Percentiles rank a stretch among this genome's conserved stretches.
Evolutionary conservation across 2,329 filamentous ascomycete species (phyloP).

Genomic region (Coniella lustricola): DNA sequence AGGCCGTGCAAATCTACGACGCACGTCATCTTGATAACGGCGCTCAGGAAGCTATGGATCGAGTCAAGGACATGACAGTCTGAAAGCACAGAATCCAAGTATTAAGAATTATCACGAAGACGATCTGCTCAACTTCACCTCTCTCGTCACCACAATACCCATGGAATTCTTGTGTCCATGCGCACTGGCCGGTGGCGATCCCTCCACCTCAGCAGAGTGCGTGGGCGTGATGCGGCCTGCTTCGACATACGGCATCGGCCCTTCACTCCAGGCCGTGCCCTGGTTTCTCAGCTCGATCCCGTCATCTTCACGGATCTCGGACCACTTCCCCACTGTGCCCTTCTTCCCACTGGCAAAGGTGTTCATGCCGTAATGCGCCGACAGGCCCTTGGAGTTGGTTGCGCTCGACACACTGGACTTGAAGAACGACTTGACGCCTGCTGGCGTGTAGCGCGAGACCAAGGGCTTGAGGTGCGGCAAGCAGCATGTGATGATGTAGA

Average conservation of each 20-base stretch:
- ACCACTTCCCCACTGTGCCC: not conserved
- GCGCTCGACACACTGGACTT: not conserved
- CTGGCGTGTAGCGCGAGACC: conserved; percentile 16
- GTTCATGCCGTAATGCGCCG: conserved; percentile 3
- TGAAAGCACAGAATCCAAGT: too few species aligned
- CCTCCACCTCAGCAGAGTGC: not conserved
- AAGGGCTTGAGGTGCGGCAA: conserved; percentile 20
- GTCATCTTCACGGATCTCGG: conserved; percentile 4
- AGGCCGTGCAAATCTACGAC: too few species aligned
- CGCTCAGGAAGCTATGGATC: too few species aligned
- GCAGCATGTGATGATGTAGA: conserved; percentile 23
- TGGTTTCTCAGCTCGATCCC: conserved; percentile 10
- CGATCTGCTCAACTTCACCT: conserved; percentile 4
- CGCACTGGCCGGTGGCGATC: too few species aligned
- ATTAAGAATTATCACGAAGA: too few species aligned
- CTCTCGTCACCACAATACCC: conserved; percentile 1
- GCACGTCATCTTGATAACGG: too few species aligned
- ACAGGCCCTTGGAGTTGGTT: conserved; percentile 5
- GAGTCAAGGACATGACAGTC: too few species aligned
- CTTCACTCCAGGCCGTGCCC: not conserved
- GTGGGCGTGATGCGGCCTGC: not conserved
- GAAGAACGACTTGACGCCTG: conserved; percentile 13
- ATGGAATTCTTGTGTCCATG: not conserved
- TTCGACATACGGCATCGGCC: not conserved
- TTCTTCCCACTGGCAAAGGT: conserved; percentile 2